These are phyloP conservation scores for Alternaria arbusti DNA, from an alignment of 2,329 filamentous ascomycete species.

Conservation along the genomic window DNA sequence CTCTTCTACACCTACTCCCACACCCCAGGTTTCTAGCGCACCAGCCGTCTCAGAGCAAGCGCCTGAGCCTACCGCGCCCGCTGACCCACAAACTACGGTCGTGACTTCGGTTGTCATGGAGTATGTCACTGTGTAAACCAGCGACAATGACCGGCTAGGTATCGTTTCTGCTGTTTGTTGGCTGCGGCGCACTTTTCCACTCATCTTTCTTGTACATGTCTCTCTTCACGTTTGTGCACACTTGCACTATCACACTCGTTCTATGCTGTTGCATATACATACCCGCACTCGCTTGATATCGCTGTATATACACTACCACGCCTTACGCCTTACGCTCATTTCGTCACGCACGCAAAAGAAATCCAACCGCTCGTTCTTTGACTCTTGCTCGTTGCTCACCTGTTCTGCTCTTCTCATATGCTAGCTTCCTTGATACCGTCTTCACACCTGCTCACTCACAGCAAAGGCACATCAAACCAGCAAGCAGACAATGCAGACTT, in stretches of 20 bases:
- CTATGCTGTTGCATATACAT: neutral
- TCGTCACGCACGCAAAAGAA: neutral
- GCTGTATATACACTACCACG: neutral
- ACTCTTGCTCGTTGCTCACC: neutral
- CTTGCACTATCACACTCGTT: conserved; percentile 3
- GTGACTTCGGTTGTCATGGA: conserved; percentile 23
- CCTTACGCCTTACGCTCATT: neutral
- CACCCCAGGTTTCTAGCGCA: neutral
- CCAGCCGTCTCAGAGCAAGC: neutral
- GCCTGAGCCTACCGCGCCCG: conserved; percentile 2
- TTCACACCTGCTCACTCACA: neutral
- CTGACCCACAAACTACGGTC: conserved; percentile 15
- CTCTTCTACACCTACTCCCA: neutral
- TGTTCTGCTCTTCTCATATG: neutral
- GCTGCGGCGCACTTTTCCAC: neutral
- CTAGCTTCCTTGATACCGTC: neutral
- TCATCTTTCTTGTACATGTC: neutral
- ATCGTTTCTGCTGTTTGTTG: neutral
- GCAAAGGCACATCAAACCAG: neutral
- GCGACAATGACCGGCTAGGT: too few species aligned
- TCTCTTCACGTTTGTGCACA: neutral
- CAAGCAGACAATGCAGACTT: neutral
- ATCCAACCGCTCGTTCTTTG: neutral
- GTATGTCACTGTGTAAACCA: conserved; percentile 19
- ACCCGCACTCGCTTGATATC: neutral